phyloP scores from a whole-genome alignment of 2,329 filamentous ascomycete species.

The Pleurostoma richardsiae region DNA sequence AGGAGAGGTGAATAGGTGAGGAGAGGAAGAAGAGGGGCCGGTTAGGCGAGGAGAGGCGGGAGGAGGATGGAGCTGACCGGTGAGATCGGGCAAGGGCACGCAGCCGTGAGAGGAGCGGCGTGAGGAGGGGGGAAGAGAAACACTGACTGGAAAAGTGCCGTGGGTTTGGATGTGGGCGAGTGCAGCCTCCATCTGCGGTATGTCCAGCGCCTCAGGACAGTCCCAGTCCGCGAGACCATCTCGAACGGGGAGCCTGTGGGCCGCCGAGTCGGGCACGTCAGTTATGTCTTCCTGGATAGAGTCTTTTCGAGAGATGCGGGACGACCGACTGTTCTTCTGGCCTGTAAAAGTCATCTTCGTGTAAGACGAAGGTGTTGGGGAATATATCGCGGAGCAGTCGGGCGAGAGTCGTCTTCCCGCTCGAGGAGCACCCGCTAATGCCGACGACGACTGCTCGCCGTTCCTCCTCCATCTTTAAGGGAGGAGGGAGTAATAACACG shows the following conservation, averaged over 20 bases:
- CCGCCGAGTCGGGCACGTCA: not conserved
- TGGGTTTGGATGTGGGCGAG: conserved; percentile 65
- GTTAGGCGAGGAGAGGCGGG: not conserved
- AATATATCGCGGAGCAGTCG: conserved; percentile 80
- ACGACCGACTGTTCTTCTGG: conserved; percentile 62
- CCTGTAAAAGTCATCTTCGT: conserved; percentile 95
- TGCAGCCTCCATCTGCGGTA: conserved; percentile 61
- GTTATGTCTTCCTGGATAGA: not conserved
- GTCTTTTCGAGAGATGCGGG: not conserved
- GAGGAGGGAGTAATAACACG: too few species aligned
- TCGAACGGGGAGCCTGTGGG: conserved; percentile 47
- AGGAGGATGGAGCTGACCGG: not conserved
- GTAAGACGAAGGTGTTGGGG: conserved; percentile 73
- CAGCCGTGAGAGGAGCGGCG: conserved; percentile 20
- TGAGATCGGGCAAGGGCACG: not conserved
- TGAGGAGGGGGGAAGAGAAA: conserved; percentile 9
- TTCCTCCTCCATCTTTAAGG: conserved; percentile 20
- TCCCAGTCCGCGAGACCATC: conserved; percentile 83
- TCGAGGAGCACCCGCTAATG: conserved; percentile 85
- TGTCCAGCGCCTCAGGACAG: conserved; percentile 72
- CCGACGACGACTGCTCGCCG: conserved; percentile 62
- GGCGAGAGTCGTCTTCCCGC: conserved; percentile 91
- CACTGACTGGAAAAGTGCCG: conserved; percentile 59
- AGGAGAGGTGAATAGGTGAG: not conserved
- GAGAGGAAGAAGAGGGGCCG: not conserved